Conservation (phyloP, 2,329 filamentous ascomycete species). For the Aspergillus tanneri region DNA sequence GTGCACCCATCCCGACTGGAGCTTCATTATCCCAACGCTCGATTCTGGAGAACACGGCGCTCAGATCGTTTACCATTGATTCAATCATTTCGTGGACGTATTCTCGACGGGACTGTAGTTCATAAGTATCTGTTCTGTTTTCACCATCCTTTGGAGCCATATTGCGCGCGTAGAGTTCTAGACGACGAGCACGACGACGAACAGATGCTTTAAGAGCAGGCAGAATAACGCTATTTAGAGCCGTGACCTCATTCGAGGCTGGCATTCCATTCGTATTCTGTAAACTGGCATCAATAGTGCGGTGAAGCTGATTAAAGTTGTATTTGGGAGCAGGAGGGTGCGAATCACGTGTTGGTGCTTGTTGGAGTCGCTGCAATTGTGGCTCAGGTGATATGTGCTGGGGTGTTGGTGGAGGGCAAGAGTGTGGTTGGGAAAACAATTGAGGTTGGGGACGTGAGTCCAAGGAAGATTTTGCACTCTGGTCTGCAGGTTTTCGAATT, state of each 20-base stretch:
- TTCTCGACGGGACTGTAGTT: conserved; percentile 63
- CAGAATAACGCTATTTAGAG: conserved; percentile 85
- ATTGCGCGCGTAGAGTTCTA: conserved; percentile 44
- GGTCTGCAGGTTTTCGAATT: conserved; percentile 18
- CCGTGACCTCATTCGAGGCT: conserved; percentile 67
- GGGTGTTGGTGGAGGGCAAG: conserved; percentile 47
- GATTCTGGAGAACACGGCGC: conserved; percentile 81
- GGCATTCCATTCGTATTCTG: conserved; percentile 19
- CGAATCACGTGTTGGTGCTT: conserved; percentile 10
- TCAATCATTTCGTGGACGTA: conserved; percentile 81
- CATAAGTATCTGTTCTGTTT: conserved; percentile 43
- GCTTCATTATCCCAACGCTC: conserved; percentile 83
- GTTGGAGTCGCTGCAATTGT: conserved; percentile 12
- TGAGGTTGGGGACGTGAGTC: conserved; percentile 15
- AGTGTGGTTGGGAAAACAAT: conserved; percentile 11
- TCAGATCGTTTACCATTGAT: conserved; percentile 77
- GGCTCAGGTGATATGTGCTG: conserved; percentile 55
- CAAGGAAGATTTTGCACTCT: conserved; percentile 9
- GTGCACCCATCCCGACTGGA: conserved; percentile 90
- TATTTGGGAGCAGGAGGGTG: conserved; percentile 7
- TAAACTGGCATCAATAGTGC: conserved; percentile 10
- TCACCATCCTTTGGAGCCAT: conserved; percentile 54
- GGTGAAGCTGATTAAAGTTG: conserved; percentile 12
- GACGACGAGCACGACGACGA: conserved; percentile 66
- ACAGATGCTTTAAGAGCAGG: conserved; percentile 90